Conservation (phyloP, 768 basidiomycete species). For the Lanmaoa pseudosensibilis region DNA sequence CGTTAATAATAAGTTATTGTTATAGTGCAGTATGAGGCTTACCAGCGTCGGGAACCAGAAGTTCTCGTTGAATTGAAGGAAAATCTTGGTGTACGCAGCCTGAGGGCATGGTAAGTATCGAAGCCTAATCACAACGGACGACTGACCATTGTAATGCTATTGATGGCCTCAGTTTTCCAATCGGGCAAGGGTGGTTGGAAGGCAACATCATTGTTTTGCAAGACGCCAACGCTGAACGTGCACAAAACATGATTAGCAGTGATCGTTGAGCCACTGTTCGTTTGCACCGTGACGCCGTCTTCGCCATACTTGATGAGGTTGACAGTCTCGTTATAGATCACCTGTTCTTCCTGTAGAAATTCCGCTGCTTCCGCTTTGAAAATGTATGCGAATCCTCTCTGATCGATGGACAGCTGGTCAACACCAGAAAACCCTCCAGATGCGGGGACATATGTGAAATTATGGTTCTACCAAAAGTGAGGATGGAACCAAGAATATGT, state of each 20-base stretch:
- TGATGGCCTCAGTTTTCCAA: slow-evolving; percentile 67
- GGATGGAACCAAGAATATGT: not conserved
- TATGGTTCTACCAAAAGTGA: slow-evolving; percentile 48
- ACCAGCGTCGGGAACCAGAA: slow-evolving; percentile 59
- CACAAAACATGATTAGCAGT: slow-evolving; percentile 59
- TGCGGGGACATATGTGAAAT: slow-evolving; percentile 53
- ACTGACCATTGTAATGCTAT: slow-evolving; percentile 57
- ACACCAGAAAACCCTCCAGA: slow-evolving; percentile 58
- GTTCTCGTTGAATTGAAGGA: slow-evolving; percentile 57
- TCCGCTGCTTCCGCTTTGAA: slow-evolving; percentile 55
- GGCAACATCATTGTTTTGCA: slow-evolving; percentile 60
- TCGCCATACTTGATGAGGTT: slow-evolving; percentile 44
- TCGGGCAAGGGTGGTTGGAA: slow-evolving; percentile 56
- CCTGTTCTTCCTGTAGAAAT: slow-evolving; percentile 50
- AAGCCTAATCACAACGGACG: not conserved
- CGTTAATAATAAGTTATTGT: not conserved
- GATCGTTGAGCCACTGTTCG: slow-evolving; percentile 44
- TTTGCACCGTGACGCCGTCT: slow-evolving; percentile 47
- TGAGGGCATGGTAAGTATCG: slow-evolving; percentile 11
- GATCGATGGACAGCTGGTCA: slow-evolving; percentile 57
- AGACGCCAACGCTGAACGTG: slow-evolving; percentile 70
- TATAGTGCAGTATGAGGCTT: not conserved
- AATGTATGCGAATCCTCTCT: slow-evolving; percentile 59
- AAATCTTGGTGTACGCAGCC: slow-evolving; percentile 68
- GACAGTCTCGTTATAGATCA: slow-evolving; percentile 53